Evolutionary conservation across 164 flowering plant genomes (phyloP).

Genomic region (Vitis rupestris): DNA sequence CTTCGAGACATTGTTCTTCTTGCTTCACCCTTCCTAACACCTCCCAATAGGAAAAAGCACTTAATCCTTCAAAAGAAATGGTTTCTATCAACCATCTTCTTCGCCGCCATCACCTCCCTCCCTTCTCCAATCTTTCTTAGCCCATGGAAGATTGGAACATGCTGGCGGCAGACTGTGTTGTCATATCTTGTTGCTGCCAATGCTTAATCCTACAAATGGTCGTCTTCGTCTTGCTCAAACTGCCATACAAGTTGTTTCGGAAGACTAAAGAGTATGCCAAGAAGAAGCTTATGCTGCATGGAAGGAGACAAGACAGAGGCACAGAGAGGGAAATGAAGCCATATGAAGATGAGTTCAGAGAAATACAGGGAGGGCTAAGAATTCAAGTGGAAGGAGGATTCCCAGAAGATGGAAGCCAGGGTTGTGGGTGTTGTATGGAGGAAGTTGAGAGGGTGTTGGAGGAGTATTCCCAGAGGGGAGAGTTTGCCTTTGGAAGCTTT

Average conservation of each 20-base stretch:
- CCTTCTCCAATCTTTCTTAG: constrained; percentile 3
- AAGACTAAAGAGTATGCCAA: constrained; percentile 34
- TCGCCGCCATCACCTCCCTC: constrained; percentile 8
- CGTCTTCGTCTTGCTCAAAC: constrained; percentile 46
- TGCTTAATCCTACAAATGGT: constrained; percentile 58
- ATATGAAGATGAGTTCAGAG: constrained; percentile 10
- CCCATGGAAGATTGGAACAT: constrained; percentile 64
- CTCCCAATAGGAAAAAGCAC: constrained; percentile 32
- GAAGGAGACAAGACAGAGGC: constrained; percentile 16
- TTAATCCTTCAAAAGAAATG: constrained; percentile 30
- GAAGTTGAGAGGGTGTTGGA: constrained; percentile 57
- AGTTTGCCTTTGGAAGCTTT: constrained; percentile 79
- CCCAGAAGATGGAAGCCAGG: constrained; percentile 5
- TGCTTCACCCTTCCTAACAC: constrained; percentile 44
- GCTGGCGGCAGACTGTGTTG: constrained; percentile 63
- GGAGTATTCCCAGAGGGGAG: constrained; percentile 48
- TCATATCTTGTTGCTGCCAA: constrained; percentile 70
- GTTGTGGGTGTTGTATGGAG: constrained; percentile 27
- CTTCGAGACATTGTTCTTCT: constrained; percentile 19
- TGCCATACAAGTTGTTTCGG: constrained; percentile 43
- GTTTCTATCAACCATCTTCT: constrained; percentile 15
- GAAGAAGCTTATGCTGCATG: constrained; percentile 29
- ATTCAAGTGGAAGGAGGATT: constrained; percentile 4
- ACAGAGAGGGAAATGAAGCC: constrained; percentile 5
- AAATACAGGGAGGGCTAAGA: constrained; percentile 15